A percentile compares a stretch with the other conserved stretches of the same genome.
These are phyloP conservation scores for Aspergillus incahuasiensis DNA, from an alignment of 495 filamentous ascomycete species.

Conservation along the genomic window DNA sequence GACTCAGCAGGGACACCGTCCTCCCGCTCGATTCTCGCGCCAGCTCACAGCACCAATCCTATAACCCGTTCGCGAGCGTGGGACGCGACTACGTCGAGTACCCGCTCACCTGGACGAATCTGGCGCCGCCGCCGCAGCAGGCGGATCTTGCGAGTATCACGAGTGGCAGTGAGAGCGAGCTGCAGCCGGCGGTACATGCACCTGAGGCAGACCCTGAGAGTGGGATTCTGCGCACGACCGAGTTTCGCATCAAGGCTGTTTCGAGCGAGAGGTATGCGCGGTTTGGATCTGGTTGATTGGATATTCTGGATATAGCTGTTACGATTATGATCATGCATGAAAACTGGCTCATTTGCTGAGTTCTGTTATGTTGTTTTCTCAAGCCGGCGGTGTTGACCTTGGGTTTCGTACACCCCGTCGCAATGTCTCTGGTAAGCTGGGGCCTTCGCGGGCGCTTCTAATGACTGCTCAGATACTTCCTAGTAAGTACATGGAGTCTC, in stretches of 20 bases:
- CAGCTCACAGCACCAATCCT: background rate
- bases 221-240: conserved; percentile 12
- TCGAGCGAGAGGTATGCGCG: background rate
- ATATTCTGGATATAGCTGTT: too few species aligned
- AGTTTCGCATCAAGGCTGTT: conserved; percentile 2
- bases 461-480: too few species aligned
- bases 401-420: too few species aligned
- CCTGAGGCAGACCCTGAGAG: background rate
- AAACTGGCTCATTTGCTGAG: too few species aligned
- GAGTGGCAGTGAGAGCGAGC: background rate
- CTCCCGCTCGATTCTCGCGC: background rate
- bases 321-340: background rate
- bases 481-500: too few species aligned
- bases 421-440: too few species aligned
- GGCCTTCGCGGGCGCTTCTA: too few species aligned
- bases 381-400: too few species aligned
- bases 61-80: conserved; percentile 6
- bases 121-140: background rate
- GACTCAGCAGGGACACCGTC: background rate
- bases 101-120: conserved; percentile 3
- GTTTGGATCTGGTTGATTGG: background rate
- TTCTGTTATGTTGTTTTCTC: too few species aligned
- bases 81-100: conserved; percentile 8
- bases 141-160: background rate
- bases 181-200: too few species aligned